Percentiles rank a stretch among this genome's conserved stretches.
These are phyloP conservation scores for Mycena citricolor DNA, from an alignment of 1,284 basidiomycete species.

Conservation along the genomic window DNA sequence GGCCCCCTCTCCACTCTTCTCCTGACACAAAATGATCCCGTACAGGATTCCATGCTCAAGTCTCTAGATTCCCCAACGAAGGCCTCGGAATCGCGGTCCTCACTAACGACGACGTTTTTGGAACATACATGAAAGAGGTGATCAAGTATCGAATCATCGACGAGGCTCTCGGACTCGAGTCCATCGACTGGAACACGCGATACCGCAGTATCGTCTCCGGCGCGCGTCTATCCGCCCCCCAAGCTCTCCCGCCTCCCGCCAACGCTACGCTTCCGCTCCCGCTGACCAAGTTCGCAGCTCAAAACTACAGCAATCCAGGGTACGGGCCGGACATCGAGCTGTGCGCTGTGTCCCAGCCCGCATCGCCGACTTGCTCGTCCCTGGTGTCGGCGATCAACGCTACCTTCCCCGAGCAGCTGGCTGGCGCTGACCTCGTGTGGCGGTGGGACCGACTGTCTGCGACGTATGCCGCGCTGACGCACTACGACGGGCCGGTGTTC, in stretches of 20 bases:
- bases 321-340: slow-evolving; percentile 3
- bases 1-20: too few species aligned
- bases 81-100: slow-evolving; percentile 26
- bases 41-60: slow-evolving; percentile 23
- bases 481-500: neutral
- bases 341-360: neutral
- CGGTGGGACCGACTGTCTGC: neutral
- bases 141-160: slow-evolving; percentile 27
- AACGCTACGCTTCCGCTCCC: too few species aligned
- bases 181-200: slow-evolving; percentile 27
- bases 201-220: neutral
- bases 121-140: slow-evolving; percentile 15
- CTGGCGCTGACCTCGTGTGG: slow-evolving; percentile 1
- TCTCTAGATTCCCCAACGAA: slow-evolving; percentile 27
- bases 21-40: too few species aligned
- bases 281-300: slow-evolving; percentile 11
- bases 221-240: neutral
- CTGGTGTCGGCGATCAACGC: too few species aligned
- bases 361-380: neutral
- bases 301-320: slow-evolving; percentile 1
- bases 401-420: neutral
- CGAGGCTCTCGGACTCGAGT: slow-evolving; percentile 24
- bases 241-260: slow-evolving; percentile 13
- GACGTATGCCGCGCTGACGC: neutral
- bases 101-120: slow-evolving; percentile 26